A percentile compares a stretch with the other conserved stretches of the same genome.
Evolutionary conservation across 257 asterid genomes (phyloP).

Genomic region (Solanum chmielewskii): DNA sequence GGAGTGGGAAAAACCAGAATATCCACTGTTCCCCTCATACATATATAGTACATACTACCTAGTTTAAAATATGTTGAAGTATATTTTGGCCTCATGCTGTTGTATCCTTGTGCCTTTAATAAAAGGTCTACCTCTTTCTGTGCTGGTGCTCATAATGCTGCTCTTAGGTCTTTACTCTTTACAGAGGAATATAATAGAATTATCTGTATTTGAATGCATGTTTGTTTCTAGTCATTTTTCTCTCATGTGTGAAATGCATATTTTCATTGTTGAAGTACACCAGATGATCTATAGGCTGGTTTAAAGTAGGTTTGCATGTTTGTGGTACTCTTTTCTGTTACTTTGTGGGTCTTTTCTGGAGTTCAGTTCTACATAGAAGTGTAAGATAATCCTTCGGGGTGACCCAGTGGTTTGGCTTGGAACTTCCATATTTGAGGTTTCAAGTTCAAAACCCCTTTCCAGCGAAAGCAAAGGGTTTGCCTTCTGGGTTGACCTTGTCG

Average conservation of each 20-base stretch:
- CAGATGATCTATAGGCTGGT: not conserved
- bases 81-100: not conserved
- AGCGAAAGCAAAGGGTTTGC: no score
- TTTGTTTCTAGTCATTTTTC: not conserved
- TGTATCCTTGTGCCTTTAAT: not conserved
- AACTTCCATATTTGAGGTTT: no score
- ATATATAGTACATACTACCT: not conserved
- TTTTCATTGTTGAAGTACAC: not conserved
- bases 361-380: not conserved
- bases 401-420: no score
- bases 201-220: not conserved
- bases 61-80: not conserved
- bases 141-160: not conserved
- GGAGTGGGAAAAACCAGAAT: not conserved
- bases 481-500: no score
- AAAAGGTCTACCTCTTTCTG: not conserved
- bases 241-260: not conserved
- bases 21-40: not conserved
- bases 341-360: not conserved
- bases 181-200: not conserved
- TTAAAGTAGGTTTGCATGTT: not conserved
- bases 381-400: not conserved
- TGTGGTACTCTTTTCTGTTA: not conserved
- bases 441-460: no score
- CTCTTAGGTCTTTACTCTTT: not conserved